phyloP scores from a whole-genome alignment of 805 yeast species.

The Teunomyces kruisii region DNA sequence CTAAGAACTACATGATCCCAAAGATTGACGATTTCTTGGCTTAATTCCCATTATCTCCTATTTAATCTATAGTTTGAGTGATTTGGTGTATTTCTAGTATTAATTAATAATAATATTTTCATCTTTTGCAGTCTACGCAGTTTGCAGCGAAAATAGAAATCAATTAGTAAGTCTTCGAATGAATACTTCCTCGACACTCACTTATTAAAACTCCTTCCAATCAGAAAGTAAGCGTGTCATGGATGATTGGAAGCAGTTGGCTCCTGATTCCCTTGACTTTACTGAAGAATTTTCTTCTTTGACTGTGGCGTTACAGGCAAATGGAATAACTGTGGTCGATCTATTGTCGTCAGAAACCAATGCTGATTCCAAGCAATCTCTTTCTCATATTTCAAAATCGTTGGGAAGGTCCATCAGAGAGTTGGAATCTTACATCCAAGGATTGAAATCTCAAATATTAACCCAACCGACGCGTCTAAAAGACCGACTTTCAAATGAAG shows the following conservation, averaged over 20 bases:
- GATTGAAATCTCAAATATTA: slow-evolving; percentile 9
- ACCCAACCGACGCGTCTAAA: slow-evolving; percentile 2
- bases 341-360: slow-evolving; percentile 16
- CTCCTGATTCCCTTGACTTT: slow-evolving; percentile 8
- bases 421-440: slow-evolving; percentile 20
- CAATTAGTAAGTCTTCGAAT: not conserved
- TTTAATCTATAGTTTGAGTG: not conserved
- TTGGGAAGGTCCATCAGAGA: slow-evolving; percentile 28
- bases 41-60: not conserved
- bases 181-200: not conserved
- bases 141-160: not conserved
- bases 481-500: not conserved
- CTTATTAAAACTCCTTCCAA: not conserved
- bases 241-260: slow-evolving; percentile 27
- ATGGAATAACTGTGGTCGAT: slow-evolving; percentile 29
- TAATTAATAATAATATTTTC: not conserved
- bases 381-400: slow-evolving; percentile 18
- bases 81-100: not conserved
- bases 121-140: not conserved
- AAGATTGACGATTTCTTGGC: slow-evolving; percentile 18
- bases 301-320: slow-evolving; percentile 12
- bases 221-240: slow-evolving; percentile 8
- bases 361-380: slow-evolving; percentile 6
- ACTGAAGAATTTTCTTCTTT: slow-evolving; percentile 16
- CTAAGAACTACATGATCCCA: slow-evolving; percentile 27